Base-by-base conservation (phyloP, 805 yeast species). In the Metschnikowia kunwiensis region DNA sequence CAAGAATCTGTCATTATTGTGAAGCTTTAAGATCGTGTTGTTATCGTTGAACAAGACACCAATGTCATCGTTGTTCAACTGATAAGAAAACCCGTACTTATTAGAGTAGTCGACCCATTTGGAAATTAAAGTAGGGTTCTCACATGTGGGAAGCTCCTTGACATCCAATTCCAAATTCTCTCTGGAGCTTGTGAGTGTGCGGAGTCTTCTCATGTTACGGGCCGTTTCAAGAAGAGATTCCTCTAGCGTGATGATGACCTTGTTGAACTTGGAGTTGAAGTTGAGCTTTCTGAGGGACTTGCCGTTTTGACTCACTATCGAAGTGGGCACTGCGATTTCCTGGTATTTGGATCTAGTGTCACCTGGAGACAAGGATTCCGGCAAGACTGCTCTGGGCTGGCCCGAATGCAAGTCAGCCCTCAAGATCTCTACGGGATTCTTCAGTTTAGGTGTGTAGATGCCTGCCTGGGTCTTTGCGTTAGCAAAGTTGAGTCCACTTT, bases 91-190 rank as follows among this genome's bases (percentile, higher is more conserved):
- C 1, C 98, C 98, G 61, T 91, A 94, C 59, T 84, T 87, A 64
- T 89, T 88, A 18, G 96, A 84, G 58, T 91, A 93, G 58, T 93
- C 99, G 19, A 94, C 97, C 99, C 99, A 93, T 58, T 91, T 89
- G 43, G 94, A 84, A 27, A 91, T 79, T 42, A 86, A 76, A 13
- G 78, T 75, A 9, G 89, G 94, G 44, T 76, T 74, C 47, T 71
- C 74, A 40, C 70, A 65, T 7, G 61, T 53, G 24, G 72, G 73
- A 30, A 65, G 60, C 43, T 65, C 70, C 25, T 54, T 45, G 19
- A 62, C 50, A 31, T 60, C 66, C 42, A 58, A 47, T 24, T 46
- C 49, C 27, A 46, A 24, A 34, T 51, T 49, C 15, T 60, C 65
- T 39, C 63, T 47, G 5, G 36, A 31, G 19, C 35, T 27, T 29